Percentiles rank a stretch among this genome's conserved stretches.
Conservation (phyloP, 2,329 filamentous ascomycete genomes). For the Ceratocystis variospora region DNA sequence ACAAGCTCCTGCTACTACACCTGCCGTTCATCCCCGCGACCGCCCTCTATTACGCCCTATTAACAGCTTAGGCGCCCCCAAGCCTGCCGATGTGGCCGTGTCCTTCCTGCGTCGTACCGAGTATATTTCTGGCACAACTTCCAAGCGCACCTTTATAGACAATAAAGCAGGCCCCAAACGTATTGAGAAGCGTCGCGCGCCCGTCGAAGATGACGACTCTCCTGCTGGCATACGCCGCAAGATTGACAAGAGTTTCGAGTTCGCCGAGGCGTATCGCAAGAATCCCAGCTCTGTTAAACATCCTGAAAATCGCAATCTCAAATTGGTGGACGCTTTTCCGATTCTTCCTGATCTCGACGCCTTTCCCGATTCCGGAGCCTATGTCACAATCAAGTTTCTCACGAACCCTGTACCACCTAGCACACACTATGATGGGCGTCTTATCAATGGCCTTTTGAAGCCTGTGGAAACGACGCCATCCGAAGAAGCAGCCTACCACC, state of each 20-base stretch:
- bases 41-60: conserved; percentile 70
- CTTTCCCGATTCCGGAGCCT: conserved; percentile 57
- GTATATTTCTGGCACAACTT: conserved; percentile 61
- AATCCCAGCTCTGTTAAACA: conserved; percentile 42
- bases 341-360: conserved; percentile 52
- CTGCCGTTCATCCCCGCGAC: conserved; percentile 69
- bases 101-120: conserved; percentile 94
- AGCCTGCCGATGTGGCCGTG: conserved; percentile 60
- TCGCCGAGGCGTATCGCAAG: conserved; percentile 40
- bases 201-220: conserved; percentile 47
- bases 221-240: conserved; percentile 53
- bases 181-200: conserved; percentile 31
- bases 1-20: conserved; percentile 58
- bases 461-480: conserved; percentile 43
- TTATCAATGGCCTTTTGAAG: conserved; percentile 47
- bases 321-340: conserved; percentile 45
- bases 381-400: conserved; percentile 55
- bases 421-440: conserved; percentile 43
- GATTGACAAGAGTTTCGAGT: conserved; percentile 49
- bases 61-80: conserved; percentile 71
- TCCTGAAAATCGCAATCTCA: conserved; percentile 44
- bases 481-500: conserved; percentile 39
- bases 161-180: conserved; percentile 14
- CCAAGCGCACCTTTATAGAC: conserved; percentile 26
- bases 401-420: conserved; percentile 46